Evolutionary conservation across 495 filamentous ascomycete species (phyloP).

Genomic region (Neurospora sp.): DNA sequence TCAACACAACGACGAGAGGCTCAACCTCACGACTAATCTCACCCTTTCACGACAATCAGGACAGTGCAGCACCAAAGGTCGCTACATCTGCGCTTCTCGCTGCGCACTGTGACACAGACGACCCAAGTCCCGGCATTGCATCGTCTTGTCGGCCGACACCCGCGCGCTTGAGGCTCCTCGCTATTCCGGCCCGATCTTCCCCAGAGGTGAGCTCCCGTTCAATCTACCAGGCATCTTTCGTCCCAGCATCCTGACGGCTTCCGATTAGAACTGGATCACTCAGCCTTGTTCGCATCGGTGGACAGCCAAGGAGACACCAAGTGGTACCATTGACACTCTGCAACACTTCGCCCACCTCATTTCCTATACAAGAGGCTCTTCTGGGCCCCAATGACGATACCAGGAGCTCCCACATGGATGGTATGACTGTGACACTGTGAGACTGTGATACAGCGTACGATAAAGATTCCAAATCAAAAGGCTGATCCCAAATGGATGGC

Average conservation of each 20-base stretch:
- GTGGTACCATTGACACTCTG: neutral
- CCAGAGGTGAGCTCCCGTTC: neutral
- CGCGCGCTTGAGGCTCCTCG: neutral
- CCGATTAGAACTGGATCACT: neutral
- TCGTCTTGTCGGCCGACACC: neutral
- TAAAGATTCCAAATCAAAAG: neutral
- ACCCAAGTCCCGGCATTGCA: neutral
- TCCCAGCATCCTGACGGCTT: neutral
- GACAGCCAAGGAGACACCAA: neutral
- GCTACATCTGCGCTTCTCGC: neutral
- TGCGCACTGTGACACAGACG: neutral
- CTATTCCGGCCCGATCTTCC: neutral
- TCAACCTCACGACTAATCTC: neutral
- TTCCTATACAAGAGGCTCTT: neutral
- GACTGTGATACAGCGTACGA: neutral
- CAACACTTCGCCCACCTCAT: neutral
- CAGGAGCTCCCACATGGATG: neutral
- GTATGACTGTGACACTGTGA: neutral
- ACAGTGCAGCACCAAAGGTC: neutral
- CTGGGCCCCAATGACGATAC: neutral
- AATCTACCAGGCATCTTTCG: neutral
- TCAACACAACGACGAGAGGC: neutral
- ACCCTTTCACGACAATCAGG: neutral
- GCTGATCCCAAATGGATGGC: neutral
- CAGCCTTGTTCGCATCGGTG: neutral